These are phyloP conservation scores for Myriosclerotinia scirpicola DNA, from an alignment of 2,329 filamentous ascomycete species.

Conservation along the genomic window DNA sequence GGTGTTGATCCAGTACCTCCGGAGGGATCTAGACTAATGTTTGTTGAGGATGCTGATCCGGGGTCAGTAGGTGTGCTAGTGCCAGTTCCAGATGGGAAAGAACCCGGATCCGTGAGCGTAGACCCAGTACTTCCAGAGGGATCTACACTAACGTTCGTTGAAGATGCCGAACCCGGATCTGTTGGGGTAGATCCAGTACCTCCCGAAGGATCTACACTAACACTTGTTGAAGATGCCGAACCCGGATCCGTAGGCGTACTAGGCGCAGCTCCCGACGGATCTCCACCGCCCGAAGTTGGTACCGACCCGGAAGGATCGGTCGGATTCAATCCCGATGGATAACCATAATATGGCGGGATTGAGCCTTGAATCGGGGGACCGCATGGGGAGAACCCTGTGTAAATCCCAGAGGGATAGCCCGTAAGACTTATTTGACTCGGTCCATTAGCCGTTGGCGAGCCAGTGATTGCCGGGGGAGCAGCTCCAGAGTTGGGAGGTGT, in stretches of 20 bases:
- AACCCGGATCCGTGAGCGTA: background rate
- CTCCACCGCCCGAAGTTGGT: background rate
- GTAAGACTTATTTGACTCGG: conserved; percentile 7
- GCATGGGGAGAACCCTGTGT: background rate
- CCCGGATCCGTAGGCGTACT: background rate
- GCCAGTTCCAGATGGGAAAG: background rate
- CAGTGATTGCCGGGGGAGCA: background rate
- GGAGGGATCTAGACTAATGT: no score
- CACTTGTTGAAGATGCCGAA: background rate
- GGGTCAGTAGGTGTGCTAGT: no score
- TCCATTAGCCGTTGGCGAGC: background rate
- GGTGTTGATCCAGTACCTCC: background rate
- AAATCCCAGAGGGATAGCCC: background rate
- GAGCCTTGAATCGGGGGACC: background rate
- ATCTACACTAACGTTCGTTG: conserved; percentile 3
- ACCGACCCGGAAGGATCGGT: background rate
- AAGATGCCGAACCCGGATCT: background rate
- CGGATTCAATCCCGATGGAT: background rate
- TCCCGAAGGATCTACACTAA: background rate
- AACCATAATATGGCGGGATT: conserved; percentile 1
- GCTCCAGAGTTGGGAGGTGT: background rate
- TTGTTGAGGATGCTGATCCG: no score
- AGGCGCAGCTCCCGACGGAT: background rate
- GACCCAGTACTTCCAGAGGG: background rate
- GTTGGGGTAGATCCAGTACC: background rate